phyloP scores from a whole-genome alignment of 176 grass and related monocot species.

The Musa troglodytarum region DNA sequence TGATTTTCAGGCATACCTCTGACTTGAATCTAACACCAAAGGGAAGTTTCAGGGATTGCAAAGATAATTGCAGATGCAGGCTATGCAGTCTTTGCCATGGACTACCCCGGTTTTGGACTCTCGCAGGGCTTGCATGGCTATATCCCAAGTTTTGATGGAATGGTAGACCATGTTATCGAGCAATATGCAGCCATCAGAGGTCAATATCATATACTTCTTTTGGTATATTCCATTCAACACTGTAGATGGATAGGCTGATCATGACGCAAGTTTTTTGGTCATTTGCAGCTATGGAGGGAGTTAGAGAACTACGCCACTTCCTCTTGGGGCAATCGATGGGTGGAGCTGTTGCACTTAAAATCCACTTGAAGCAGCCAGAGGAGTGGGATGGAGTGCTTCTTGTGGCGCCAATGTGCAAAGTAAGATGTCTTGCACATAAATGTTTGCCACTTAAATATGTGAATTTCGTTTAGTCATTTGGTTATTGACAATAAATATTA shows the following conservation, averaged over 20 bases:
- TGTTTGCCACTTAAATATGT: conserved; percentile 4
- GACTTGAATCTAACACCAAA: background rate
- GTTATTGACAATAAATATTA: background rate
- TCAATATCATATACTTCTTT: conserved; percentile 20
- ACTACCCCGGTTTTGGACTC: conserved; percentile 90
- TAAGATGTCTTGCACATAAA: conserved; percentile 26
- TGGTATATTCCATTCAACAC: background rate
- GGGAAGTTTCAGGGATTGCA: conserved; percentile 53
- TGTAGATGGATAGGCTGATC: background rate
- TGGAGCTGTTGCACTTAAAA: conserved; percentile 85
- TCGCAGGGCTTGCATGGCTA: conserved; percentile 95
- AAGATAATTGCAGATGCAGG: conserved; percentile 76
- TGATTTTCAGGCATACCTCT: conserved; percentile 7
- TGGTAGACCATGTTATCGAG: conserved; percentile 97
- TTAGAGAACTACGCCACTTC: conserved; percentile 48
- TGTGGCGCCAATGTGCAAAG: conserved; percentile 98
- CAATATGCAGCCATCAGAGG: conserved; percentile 78
- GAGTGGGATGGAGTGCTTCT: conserved; percentile 89
- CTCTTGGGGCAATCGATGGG: conserved; percentile 97
- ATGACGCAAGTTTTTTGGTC: background rate
- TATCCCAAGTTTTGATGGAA: conserved; percentile 89
- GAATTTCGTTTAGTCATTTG: conserved; percentile 5
- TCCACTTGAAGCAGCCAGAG: conserved; percentile 62
- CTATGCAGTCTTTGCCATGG: conserved; percentile 93
- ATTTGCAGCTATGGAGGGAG: conserved; percentile 49